Evolutionary conservation across 2,329 filamentous ascomycete genomes (phyloP).

Genomic region (Aschersonia sp.): DNA sequence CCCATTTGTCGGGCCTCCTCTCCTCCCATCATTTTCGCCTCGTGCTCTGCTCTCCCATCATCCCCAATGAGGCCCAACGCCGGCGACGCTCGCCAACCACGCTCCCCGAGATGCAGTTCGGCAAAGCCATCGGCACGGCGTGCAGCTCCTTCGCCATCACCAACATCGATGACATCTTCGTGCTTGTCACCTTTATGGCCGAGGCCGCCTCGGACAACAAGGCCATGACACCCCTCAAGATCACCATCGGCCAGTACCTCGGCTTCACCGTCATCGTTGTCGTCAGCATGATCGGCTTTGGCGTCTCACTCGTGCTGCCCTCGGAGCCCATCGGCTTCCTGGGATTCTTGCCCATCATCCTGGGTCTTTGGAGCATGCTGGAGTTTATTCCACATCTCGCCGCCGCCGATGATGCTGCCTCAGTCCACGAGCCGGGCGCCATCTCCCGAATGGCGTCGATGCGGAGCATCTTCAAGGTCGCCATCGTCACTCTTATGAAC

Average conservation of each 20-base stretch:
- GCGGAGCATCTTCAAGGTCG: slow-evolving; percentile 13
- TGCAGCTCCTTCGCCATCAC: slow-evolving; percentile 15
- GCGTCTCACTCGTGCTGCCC: slow-evolving; percentile 14
- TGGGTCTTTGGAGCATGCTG: slow-evolving; percentile 16
- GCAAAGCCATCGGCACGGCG: slow-evolving; percentile 11
- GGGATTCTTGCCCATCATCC: slow-evolving; percentile 16
- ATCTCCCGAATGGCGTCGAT: slow-evolving; percentile 4
- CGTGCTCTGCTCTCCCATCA: too few species aligned
- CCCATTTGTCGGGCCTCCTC: too few species aligned
- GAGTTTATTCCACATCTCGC: slow-evolving; percentile 7
- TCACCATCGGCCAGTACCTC: slow-evolving; percentile 13
- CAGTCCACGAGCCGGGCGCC: background rate
- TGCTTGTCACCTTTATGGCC: slow-evolving; percentile 21
- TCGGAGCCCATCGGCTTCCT: slow-evolving; percentile 20
- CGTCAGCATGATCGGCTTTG: slow-evolving; percentile 20
- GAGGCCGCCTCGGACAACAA: slow-evolving; percentile 14
- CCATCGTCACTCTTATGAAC: slow-evolving; percentile 17
- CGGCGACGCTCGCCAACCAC: background rate
- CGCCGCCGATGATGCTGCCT: slow-evolving; percentile 7
- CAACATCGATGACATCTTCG: slow-evolving; percentile 23
- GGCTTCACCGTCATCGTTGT: slow-evolving; percentile 19
- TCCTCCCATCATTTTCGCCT: too few species aligned
- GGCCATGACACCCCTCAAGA: slow-evolving; percentile 9
- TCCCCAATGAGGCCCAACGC: too few species aligned
- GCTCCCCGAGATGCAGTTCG: slow-evolving; percentile 7